Base-by-base conservation (phyloP, 2,329 filamentous ascomycete genomes). In the Diaporthe destruens region DNA sequence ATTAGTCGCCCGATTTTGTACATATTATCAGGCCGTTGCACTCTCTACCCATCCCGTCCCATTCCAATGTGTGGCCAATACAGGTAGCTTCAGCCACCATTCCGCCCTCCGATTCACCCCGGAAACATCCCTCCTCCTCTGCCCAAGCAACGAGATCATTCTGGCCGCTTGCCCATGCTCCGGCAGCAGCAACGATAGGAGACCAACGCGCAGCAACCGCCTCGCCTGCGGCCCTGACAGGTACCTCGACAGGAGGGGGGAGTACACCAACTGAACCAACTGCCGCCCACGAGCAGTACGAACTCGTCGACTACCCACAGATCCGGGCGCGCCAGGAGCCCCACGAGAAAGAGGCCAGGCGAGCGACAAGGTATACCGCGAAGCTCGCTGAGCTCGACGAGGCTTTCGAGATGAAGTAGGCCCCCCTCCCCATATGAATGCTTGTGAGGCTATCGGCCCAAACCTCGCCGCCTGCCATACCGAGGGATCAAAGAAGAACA, bases 311-410 rank as follows among this genome's bases (percentile, higher is more conserved):
- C 61, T 85, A 85, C 77, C 75, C 77, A 49, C 78, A 79, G 54
- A 77, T 81, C 65, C 76, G 78, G 67, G 75, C 76, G 66, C 79
- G 79, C 54, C 76, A 78, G 66, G 75, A 79, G 72, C 75, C 73
- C 51, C 75, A 57, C 73, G 80, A 81, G 42, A 79, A 78, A 69
- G 80, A 84, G 72, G 75, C 77, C 49, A 81, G 80, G 69, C 79
- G 77, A 76, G 79, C 75, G 75, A 77, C 80, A 25, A 91, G 89
- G 82, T 84, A 87, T 79, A 83, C 84, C 76, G 85, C 88, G 81
- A 95, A 95, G 86, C 88, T 90, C 81, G 85, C 86, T 80, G 89
- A 89, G 87, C 91, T 95, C 78, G 89, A 93, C 78, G 87, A 91
- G 76, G 67, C 67, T 29, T 70, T 70, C 47, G 39, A 61, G 44